These are phyloP conservation scores for Trametes sanguinea DNA, from an alignment of 768 basidiomycete genomes.

Conservation along the genomic window DNA sequence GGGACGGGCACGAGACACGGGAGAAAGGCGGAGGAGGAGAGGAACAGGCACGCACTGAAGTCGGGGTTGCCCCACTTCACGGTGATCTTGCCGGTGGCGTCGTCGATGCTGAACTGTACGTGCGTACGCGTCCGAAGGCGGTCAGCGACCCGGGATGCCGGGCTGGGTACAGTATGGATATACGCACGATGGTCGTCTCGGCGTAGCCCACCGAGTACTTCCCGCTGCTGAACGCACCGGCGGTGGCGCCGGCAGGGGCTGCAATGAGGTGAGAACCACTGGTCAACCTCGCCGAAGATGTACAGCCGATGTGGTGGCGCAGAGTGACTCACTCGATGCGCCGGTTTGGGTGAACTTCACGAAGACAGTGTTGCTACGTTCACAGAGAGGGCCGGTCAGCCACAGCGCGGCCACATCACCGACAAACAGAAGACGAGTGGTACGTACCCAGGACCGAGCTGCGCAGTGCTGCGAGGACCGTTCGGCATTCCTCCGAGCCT, in stretches of 20 bases:
- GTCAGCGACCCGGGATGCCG: too few species aligned
- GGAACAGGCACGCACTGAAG: neutral
- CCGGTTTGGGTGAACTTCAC: too few species aligned
- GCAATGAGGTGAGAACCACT: neutral
- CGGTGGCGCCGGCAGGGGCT: neutral
- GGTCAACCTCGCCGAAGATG: too few species aligned
- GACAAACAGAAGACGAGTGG: too few species aligned
- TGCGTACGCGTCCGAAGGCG: too few species aligned
- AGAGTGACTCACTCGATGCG: neutral
- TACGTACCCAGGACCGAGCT: neutral
- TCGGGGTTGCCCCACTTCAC: neutral
- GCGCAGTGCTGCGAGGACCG: neutral
- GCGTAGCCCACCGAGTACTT: neutral
- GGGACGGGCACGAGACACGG: too few species aligned
- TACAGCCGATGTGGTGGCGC: too few species aligned
- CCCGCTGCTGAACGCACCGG: neutral
- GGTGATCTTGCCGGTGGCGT: constrained; percentile 1
- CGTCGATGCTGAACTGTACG: constrained; percentile 1
- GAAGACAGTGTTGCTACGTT: too few species aligned
- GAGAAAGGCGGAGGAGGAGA: neutral
- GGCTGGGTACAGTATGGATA: too few species aligned
- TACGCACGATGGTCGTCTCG: constrained; percentile 4
- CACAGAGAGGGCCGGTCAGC: too few species aligned
- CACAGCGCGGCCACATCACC: too few species aligned
- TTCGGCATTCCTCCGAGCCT: neutral